Percentiles rank a stretch among this genome's conserved stretches.
phyloP scores from a whole-genome alignment of 345 rosid genomes.

The Physaria fendleri region DNA sequence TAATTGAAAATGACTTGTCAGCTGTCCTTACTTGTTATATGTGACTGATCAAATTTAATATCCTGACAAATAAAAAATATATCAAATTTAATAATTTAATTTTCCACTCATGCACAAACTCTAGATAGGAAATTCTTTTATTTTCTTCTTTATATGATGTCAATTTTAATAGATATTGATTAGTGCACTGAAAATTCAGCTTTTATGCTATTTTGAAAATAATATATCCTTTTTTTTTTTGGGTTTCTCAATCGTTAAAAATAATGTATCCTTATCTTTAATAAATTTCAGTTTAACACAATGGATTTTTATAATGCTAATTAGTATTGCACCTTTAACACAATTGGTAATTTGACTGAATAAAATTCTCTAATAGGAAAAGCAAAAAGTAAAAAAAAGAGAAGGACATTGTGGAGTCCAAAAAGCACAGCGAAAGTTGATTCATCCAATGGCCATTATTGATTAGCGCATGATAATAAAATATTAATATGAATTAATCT shows the following conservation, averaged over 20 bases:
- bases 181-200: conserved; percentile 15
- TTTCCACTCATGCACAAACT: not conserved
- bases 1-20: conserved; percentile 4
- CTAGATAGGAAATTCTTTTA: conserved; percentile 7
- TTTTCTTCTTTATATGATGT: not conserved
- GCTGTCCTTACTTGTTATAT: not conserved
- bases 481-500: no score
- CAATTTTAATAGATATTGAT: conserved; percentile 3
- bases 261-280: not conserved
- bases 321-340: conserved; percentile 6
- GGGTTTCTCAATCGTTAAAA: no score
- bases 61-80: no score
- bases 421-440: no score
- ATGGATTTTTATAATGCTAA: not conserved
- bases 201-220: conserved; percentile 2
- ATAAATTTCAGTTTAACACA: not conserved
- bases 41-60: conserved; percentile 1
- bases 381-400: not conserved
- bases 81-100: not conserved
- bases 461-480: no score
- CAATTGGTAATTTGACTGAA: conserved; percentile 25
- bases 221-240: no score
- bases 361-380: not conserved
- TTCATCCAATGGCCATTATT: no score
- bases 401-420: no score